Base-by-base conservation (phyloP, 352 stramenopile genomes). In the Plasmopara viticola region DNA sequence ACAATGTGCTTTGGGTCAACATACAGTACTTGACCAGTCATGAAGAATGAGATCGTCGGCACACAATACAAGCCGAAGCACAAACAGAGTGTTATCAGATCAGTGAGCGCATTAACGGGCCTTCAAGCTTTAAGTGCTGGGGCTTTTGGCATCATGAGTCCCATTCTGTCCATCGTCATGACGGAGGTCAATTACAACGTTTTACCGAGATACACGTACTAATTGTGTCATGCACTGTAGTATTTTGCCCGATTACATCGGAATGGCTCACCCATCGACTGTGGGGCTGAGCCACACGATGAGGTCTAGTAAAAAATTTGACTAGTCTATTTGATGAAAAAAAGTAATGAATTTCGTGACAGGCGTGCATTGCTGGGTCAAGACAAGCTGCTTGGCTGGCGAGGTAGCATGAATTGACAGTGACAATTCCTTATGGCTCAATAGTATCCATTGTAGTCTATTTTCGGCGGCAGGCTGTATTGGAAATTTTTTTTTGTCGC, bases 191-290 rank as follows among this genome's bases (percentile, higher is more conserved):
- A 4, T 41, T 17, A 8, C 37, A 41, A 13, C 13, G n/a, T 20
- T 39, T n/a, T 44, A 33, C 40, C 34, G 31, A 25, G 3, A 0
- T 43, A 44, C n/a, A 28, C 10, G 39, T 9, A 42, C 33, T 12
- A 12, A 15, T 14, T 52, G 14, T 41, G 35, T 33, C 3, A 13
- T 18, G 18, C 10, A 18, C n/a, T 49, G n/a, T 43, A 90, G 78
- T 91, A 89, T 54, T 91, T 91, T 74, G 81, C 78, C n/a, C 68
- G 72, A 14, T 51, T 77, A 20, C 67, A 77, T 48, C 79, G 66
- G 29, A 45, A 74, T 34, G 78, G 72, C 1, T 33, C 58, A 17
- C 51, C 66, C 14, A 86, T 89, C 58, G 69, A 91, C 56, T 91
- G 81, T 47, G 78, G 71, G n/a, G 51, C 51, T 12, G 50, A 84